Conservation (phyloP, 2,329 filamentous ascomycete genomes). For the Cytospora paraplurivora region DNA sequence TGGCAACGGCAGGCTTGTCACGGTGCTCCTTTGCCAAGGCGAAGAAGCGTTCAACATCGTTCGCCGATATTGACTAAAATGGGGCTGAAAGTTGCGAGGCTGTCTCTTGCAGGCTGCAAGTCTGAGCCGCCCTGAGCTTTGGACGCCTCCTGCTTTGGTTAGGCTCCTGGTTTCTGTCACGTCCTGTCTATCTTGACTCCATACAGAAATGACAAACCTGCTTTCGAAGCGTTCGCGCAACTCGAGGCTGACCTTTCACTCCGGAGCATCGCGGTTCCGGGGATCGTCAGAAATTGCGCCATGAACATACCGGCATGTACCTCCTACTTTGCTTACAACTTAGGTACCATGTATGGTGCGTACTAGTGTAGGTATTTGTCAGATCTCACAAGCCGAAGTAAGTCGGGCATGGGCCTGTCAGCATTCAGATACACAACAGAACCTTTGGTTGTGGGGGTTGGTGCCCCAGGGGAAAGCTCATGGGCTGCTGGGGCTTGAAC, state of each 20-base stretch:
- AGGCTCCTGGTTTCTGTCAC: background rate
- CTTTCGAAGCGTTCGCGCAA: background rate
- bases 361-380: conserved; percentile 13
- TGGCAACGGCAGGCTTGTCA: background rate
- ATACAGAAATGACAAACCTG: background rate
- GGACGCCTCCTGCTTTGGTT: conserved; percentile 6
- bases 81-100: background rate
- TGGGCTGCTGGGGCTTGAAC: background rate
- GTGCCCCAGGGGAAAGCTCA: conserved; percentile 5
- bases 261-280: conserved; percentile 5
- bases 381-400: conserved; percentile 15
- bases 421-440: conserved; percentile 1
- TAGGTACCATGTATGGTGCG: background rate
- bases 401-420: conserved; percentile 10
- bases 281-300: background rate
- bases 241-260: conserved; percentile 3
- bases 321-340: background rate
- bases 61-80: background rate
- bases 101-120: background rate
- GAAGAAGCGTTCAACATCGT: background rate
- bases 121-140: background rate
- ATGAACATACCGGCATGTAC: background rate
- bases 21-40: background rate
- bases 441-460: conserved; percentile 9
- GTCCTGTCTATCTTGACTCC: background rate